phyloP scores from a whole-genome alignment of 495 filamentous ascomycete species.

The Penicillium pancosmium region DNA sequence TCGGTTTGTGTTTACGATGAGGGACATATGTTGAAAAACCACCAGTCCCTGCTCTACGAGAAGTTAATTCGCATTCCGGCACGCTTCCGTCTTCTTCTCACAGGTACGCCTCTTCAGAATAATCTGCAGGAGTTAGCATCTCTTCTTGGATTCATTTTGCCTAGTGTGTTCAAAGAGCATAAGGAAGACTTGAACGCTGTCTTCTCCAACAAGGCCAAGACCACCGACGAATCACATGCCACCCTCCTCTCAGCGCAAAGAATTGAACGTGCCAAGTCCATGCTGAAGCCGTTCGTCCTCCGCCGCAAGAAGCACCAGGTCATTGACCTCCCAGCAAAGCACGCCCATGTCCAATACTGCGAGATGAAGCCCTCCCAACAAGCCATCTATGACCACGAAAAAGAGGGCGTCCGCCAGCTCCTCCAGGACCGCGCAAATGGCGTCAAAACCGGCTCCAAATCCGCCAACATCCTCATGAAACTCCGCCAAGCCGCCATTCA shows the following conservation, averaged over 20 bases:
- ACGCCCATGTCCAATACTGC: slow-evolving; percentile 74
- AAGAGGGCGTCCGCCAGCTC: slow-evolving; percentile 55
- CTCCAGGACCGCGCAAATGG: slow-evolving; percentile 60
- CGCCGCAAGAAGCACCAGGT: slow-evolving; percentile 95
- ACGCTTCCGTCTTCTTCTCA: slow-evolving; percentile 80
- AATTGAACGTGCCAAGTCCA: slow-evolving; percentile 81
- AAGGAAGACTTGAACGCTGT: slow-evolving; percentile 76
- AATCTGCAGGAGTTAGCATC: slow-evolving; percentile 90
- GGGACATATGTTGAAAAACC: slow-evolving; percentile 89
- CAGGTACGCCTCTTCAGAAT: slow-evolving; percentile 94
- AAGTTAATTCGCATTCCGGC: slow-evolving; percentile 77
- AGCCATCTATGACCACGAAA: slow-evolving; percentile 68
- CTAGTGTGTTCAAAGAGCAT: slow-evolving; percentile 72
- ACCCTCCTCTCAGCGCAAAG: slow-evolving; percentile 82
- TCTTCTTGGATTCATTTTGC: slow-evolving; percentile 88
- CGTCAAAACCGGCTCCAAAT: slow-evolving; percentile 57
- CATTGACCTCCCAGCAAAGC: slow-evolving; percentile 86
- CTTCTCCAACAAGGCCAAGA: slow-evolving; percentile 89
- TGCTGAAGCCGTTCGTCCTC: slow-evolving; percentile 93
- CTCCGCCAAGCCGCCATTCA: slow-evolving; percentile 93
- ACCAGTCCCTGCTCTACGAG: slow-evolving; percentile 75
- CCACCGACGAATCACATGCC: slow-evolving; percentile 68
- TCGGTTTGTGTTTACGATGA: slow-evolving; percentile 86
- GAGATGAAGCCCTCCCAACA: slow-evolving; percentile 70
- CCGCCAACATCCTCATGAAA: slow-evolving; percentile 81